A percentile compares a stretch with the other conserved stretches of the same genome.
Evolutionary conservation across 345 rosid species (phyloP).

Genomic region (Brassica napus): DNA sequence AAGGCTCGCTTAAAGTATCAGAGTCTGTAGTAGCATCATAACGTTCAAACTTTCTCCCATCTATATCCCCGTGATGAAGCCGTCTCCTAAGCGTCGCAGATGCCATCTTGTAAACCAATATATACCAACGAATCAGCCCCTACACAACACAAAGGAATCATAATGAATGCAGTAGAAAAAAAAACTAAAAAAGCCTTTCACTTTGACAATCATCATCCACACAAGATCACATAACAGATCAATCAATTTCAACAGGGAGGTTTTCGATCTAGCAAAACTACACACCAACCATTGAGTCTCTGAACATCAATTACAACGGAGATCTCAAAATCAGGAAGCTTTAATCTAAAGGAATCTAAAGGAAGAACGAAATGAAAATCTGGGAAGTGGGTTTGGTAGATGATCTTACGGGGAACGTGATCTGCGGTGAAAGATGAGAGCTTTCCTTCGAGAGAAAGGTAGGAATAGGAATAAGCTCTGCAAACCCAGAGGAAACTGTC

Average conservation of each 20-base stretch:
- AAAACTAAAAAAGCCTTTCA: neutral
- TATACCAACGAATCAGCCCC: conserved; percentile 34
- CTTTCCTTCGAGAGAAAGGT: conserved; percentile 39
- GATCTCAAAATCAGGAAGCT: conserved; percentile 12
- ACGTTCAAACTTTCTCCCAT: conserved; percentile 57
- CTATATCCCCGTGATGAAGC: conserved; percentile 77
- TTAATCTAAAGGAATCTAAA: conserved; percentile 16
- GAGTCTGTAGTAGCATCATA: conserved; percentile 52
- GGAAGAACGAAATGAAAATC: neutral
- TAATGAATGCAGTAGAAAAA: neutral
- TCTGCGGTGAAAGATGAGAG: conserved; percentile 19
- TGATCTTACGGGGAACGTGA: conserved; percentile 38
- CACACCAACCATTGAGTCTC: conserved; percentile 38
- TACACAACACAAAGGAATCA: neutral
- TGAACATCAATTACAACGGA: conserved; percentile 10
- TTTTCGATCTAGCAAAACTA: conserved; percentile 35
- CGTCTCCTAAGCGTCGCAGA: conserved; percentile 67
- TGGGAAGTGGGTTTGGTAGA: conserved; percentile 33
- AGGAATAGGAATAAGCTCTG: conserved; percentile 32
- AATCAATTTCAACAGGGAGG: neutral
- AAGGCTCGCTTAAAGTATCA: conserved; percentile 69
- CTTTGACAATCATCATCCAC: neutral
- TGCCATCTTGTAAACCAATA: conserved; percentile 48
- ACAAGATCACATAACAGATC: neutral
- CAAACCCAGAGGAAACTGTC: conserved; percentile 37